Percentiles rank a stretch among this genome's conserved stretches.
Evolutionary conservation across 768 basidiomycete species (phyloP).

Genomic region (Boletus pseudo-olivaceus): DNA sequence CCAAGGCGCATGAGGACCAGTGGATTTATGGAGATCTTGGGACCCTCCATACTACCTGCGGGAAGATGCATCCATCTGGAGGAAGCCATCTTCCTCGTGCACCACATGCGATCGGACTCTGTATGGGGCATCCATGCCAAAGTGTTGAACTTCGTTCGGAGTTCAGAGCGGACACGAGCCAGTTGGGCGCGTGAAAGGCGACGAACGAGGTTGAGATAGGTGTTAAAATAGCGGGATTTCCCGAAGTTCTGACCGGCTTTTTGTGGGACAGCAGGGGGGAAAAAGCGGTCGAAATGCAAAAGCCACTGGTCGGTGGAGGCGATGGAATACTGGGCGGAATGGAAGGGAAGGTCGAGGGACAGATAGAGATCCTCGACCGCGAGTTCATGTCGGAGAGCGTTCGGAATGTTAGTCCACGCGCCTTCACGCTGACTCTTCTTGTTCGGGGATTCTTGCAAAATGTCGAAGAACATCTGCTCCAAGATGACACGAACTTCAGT

Average conservation of each 20-base stretch:
- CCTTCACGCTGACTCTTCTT: background rate
- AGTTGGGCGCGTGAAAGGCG: background rate
- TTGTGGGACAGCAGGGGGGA: background rate
- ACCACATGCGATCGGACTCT: background rate
- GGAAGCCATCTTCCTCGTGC: background rate
- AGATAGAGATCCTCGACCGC: background rate
- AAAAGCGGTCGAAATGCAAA: background rate
- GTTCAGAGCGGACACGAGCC: background rate
- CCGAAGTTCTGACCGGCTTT: background rate
- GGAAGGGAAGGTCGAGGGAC: background rate
- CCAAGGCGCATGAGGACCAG: too few species aligned
- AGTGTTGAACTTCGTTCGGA: background rate
- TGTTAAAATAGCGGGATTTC: background rate
- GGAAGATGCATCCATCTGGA: too few species aligned
- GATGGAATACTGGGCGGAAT: background rate
- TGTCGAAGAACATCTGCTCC: slow-evolving; percentile 4
- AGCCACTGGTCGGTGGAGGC: background rate
- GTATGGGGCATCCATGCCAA: background rate
- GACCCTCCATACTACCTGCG: too few species aligned
- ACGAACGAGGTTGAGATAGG: background rate
- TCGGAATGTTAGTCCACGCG: slow-evolving; percentile 1
- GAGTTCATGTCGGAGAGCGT: rapidly evolving
- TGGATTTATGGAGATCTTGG: too few species aligned
- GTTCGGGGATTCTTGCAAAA: background rate
- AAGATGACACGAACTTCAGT: background rate